Base-by-base conservation (phyloP, 2,329 filamentous ascomycete genomes). In the Ceratocystis albifundus region DNA sequence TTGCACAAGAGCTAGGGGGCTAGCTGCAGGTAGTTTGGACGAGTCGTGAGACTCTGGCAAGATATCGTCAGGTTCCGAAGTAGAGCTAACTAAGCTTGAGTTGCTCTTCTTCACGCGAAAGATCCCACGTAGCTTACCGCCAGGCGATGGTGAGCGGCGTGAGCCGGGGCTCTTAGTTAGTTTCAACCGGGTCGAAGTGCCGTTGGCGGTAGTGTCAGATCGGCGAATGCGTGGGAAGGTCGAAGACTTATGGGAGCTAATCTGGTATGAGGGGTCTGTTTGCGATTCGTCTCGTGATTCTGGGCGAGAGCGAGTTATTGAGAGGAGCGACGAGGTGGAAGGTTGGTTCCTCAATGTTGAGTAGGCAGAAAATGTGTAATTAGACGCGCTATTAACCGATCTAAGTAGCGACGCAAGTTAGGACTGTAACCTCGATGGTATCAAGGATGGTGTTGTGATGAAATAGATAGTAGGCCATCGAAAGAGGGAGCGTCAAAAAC, bases 71-170 rank as follows among this genome's bases (percentile, higher is more conserved):
- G 32, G n/a, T 36, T 67, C 62, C 12, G 62, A 67, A 28, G 28
- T 64, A 8, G 66, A 63, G 15, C 76, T 78, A 30, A 74, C 72
- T 7, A 70, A 61, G 41, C 65, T 69, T n/a, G 69, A 65, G 30
- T 65, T 68, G 69, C 71, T 76, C 72, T 80, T 84, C 71, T 82
- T 85, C 57, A 80, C 77, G 67, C 77, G 82, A 71, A 94, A 90
- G 12, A 87, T 88, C 72, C 87, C 85, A 74, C 83, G 88, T 69
- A 93, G 78, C 72, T 86, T 89, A 72, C 85, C 83, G 64, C 82
- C 84, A 10, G 88, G 88, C 8, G 90, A 92, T 22, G 83, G 80
- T 28, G 84, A 84, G 68, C 88, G 82, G 70, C 44, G 62, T 17
- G 66, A 61, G 46, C 81, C 81, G 59, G 76, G 73, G 68, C 77